Evolutionary conservation across 192 early-diverging fungal genomes (phyloP), one percentile per base, ranked within the genome.

Genomic region (Coemansia interrupta): DNA sequence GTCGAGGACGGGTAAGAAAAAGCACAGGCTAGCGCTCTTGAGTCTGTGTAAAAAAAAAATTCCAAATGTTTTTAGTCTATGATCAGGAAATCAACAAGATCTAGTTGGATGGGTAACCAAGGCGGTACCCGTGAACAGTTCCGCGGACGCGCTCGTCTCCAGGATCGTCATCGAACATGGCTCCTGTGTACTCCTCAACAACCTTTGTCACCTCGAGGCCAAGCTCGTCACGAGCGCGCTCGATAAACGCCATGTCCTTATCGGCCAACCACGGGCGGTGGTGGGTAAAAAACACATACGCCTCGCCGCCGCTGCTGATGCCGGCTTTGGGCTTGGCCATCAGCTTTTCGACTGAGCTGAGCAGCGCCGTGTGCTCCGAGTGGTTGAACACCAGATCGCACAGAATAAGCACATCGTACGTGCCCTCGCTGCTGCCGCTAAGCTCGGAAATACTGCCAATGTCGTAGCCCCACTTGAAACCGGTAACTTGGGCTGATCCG

Each of bases 331-430:
- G 83, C 70, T 51, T 82, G 76, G 56, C 44, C 40, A 95, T 57
- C 11, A 83, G 73, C 55, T 80, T 70, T 28, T 81, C 58, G 47
- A 89, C 88, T 0, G 90, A 85, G 56, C 83, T 80, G 23, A 96
- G 73, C 68, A 96, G 70, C 3, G 85, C 68, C 18, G 71, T 57
- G 42, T 96, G 93, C 59, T 96, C 84, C n/a, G 87, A 90, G 66
- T 95, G 92, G 66, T 95, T 93, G 69, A 94, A 93, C 13, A 96
- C 80, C 22, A 92, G 67, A 55, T 96, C 94, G 36, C 86, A 88
- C 42, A 94, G 54, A 44, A 96, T 87, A 58, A 95, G 84, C 36
- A 92, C 79, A 66, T 95, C 93, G 61, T 80, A 96, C 29, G 17
- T 19, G 11, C 52, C 32, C 17, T 54, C 32, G 45, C 52, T 51